These are phyloP conservation scores for Phascolomyces articulosus DNA, from an alignment of 371 early-diverging fungal species.

Conservation along the genomic window DNA sequence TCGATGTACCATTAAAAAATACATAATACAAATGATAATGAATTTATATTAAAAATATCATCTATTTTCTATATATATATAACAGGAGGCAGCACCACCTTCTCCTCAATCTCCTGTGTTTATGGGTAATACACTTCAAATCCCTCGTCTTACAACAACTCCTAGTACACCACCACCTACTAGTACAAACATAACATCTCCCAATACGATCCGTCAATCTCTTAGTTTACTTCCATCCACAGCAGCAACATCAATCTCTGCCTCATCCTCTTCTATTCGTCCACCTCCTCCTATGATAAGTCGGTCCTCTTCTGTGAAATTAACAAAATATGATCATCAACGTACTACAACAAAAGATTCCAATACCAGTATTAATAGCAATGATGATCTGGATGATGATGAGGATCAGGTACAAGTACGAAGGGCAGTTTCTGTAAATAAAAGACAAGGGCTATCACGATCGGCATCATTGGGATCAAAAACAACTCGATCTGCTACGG, in stretches of 20 bases:
- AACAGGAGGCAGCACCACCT: slow-evolving; percentile 8
- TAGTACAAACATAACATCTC: slow-evolving; percentile 18
- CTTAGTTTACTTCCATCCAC: slow-evolving; percentile 23
- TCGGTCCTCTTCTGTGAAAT: slow-evolving; percentile 39
- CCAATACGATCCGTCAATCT: slow-evolving; percentile 28
- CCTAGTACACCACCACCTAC: slow-evolving; percentile 14
- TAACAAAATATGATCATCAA: slow-evolving; percentile 35
- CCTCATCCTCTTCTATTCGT: background rate
- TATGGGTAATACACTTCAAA: slow-evolving; percentile 23
- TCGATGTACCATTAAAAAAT: no score
- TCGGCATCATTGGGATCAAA: slow-evolving; percentile 13
- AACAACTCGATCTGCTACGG: background rate
- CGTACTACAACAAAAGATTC: no score
- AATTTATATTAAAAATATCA: no score
- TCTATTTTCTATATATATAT: no score
- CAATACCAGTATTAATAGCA: background rate
- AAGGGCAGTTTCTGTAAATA: slow-evolving; percentile 34
- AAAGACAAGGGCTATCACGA: slow-evolving; percentile 16
- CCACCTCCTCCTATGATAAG: slow-evolving; percentile 6
- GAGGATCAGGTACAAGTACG: slow-evolving; percentile 13
- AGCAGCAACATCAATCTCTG: background rate
- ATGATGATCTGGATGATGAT: slow-evolving; percentile 7
- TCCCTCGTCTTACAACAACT: slow-evolving; percentile 29
- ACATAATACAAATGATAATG: background rate
- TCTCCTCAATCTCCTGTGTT: slow-evolving; percentile 11